Evolutionary conservation across 768 basidiomycete genomes (phyloP).

Genomic region (Lentinula edodes): DNA sequence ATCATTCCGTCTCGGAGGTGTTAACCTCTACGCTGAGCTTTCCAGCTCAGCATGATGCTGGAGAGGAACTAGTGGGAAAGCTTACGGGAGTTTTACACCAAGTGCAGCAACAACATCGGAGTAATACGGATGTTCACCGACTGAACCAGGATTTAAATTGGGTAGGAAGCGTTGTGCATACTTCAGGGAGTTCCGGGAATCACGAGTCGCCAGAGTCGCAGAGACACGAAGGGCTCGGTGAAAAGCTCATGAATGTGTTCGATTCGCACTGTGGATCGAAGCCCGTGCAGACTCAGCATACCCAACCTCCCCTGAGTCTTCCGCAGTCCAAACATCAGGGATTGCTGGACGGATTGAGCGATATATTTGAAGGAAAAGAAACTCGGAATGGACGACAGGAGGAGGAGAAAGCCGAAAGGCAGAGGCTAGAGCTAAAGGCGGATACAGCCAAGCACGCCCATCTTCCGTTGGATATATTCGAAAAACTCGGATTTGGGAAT

Average conservation of each 20-base stretch:
- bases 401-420: conserved; percentile 10
- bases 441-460: background rate
- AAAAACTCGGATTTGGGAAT: background rate
- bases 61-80: background rate
- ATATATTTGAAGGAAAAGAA: background rate
- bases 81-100: background rate
- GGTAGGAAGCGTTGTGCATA: no score
- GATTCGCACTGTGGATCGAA: background rate
- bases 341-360: conserved; percentile 9
- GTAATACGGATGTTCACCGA: no score
- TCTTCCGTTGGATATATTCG: background rate
- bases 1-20: background rate
- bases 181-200: no score
- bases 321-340: conserved; percentile 2
- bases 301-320: conserved; percentile 11
- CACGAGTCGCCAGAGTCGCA: background rate
- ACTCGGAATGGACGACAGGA: background rate
- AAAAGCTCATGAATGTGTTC: background rate
- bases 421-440: conserved; percentile 2
- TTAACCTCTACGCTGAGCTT: background rate
- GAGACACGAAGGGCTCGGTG: background rate
- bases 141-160: no score
- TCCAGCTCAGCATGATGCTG: no score
- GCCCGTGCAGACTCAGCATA: background rate
- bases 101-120: conserved; percentile 1